Base-by-base conservation (phyloP, 768 basidiomycete species). In the Peribolospora baueri region DNA sequence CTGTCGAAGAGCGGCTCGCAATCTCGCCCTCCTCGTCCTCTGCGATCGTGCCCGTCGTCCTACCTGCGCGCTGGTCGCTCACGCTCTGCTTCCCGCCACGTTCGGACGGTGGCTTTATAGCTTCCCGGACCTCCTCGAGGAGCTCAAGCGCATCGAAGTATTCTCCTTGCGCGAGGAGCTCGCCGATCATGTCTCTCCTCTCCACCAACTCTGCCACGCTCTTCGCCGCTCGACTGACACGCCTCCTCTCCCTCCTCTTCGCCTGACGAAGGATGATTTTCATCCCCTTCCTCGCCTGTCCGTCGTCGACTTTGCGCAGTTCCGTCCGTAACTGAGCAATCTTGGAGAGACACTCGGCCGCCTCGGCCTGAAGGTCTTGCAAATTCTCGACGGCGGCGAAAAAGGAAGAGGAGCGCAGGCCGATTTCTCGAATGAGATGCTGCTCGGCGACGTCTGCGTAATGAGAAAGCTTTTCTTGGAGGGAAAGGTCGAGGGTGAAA, bases 351-450 rank as follows among this genome's bases (percentile, higher is more conserved):
- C 88, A 90, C 50, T 78, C 75, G 50, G 81, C 76, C 0, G 87
- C 90, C 65, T 93, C 86, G 5, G 82, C 76, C 63, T 88, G 86
- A 8, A 98, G 75, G 59, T 86, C 82, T 63, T 93, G 84, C 6
- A 98, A 73, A 66, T 98, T 98, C 5, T 86, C 76, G 43, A 98
- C 76, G 5, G 93, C 93, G 4, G 90, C 81, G 63, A 97, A 98
- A 75, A 98, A 98, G 1, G 87, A 86, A 0, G 84, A 76, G 0
- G 88, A 85, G 10, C 91, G 81, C 7, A 82, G 71, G 7, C 82
- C 82, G 48, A 98, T 90, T 68, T 97, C 93, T 57, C 79, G 79
- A 4, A 90, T 77, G 55, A 98, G 81, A 67, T 98, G 91, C 57
- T 86, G 79, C 65, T 98, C 93, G 58, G 97, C 76, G 0, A 82